phyloP scores from a whole-genome alignment of 257 asterid species.

The Salvia splendens region DNA sequence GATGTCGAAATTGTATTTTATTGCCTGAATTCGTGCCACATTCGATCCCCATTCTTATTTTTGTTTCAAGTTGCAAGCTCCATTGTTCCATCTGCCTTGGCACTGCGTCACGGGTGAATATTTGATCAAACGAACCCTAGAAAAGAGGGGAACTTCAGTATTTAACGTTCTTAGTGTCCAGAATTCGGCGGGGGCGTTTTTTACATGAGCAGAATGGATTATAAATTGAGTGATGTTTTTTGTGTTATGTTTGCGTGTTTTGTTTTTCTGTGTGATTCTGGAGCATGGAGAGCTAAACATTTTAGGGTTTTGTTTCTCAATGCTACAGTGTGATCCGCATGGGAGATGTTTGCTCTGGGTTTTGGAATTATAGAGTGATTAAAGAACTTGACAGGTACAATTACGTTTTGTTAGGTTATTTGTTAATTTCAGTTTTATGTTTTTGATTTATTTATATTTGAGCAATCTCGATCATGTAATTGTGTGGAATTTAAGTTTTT shows the following conservation, averaged over 20 bases:
- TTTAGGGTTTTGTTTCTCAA: slow-evolving; percentile 41
- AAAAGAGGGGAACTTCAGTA: slow-evolving; percentile 26
- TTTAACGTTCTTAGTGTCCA: slow-evolving; percentile 29
- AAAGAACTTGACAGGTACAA: slow-evolving; percentile 46
- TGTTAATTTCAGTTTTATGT: slow-evolving; percentile 11
- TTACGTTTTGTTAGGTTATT: slow-evolving; percentile 11
- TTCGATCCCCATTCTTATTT: slow-evolving; percentile 49
- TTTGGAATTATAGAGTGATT: slow-evolving; percentile 43
- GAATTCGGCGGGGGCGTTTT: slow-evolving; percentile 35
- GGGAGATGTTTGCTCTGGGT: slow-evolving; percentile 63
- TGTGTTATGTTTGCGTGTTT: slow-evolving; percentile 17
- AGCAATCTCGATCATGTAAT: slow-evolving; percentile 14
- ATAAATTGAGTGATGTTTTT: slow-evolving; percentile 35
- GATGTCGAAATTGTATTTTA: slow-evolving; percentile 25
- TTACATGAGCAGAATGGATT: slow-evolving; percentile 55
- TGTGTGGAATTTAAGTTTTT: slow-evolving; percentile 14
- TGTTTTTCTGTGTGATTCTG: slow-evolving; percentile 25
- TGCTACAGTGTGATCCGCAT: slow-evolving; percentile 71
- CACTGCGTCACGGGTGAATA: slow-evolving; percentile 49
- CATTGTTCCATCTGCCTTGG: slow-evolving; percentile 29
- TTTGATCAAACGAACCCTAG: slow-evolving; percentile 19
- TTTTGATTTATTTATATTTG: slow-evolving; percentile 2
- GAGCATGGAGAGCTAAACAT: slow-evolving; percentile 32
- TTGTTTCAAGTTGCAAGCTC: slow-evolving; percentile 41
- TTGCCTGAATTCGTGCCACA: slow-evolving; percentile 25